These are phyloP conservation scores for Nelumbo lutea DNA, from an alignment of 164 flowering plant genomes.

Conservation along the genomic window DNA sequence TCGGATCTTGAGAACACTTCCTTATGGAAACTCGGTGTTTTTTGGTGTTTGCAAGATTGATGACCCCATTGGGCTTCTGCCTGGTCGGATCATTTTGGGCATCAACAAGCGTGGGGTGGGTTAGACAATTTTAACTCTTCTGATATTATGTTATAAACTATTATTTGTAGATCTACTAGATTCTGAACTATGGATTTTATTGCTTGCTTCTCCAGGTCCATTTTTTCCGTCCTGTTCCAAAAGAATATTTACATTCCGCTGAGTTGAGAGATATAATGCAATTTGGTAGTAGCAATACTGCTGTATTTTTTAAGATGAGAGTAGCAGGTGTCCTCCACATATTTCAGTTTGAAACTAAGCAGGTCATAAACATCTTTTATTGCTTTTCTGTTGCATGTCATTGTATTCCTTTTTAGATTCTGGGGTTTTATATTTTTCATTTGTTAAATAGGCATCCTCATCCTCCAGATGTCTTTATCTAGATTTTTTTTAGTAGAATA, in stretches of 20 bases:
- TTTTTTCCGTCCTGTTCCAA: conserved; percentile 99
- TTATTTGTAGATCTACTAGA: not conserved
- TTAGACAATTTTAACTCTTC: conserved; percentile 3
- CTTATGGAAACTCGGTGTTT: conserved; percentile 95
- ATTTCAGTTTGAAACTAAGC: conserved; percentile 98
- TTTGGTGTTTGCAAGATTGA: conserved; percentile 95
- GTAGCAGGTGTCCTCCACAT: conserved; percentile 99
- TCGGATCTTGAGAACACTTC: conserved; percentile 74
- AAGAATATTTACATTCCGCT: conserved; percentile 96
- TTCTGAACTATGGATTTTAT: conserved; percentile 8
- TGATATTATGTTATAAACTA: not conserved
- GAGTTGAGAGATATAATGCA: conserved; percentile 99
- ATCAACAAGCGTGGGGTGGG: conserved; percentile 97
- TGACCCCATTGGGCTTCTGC: conserved; percentile 97
- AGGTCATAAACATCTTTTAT: conserved; percentile 38
- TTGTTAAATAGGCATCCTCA: not conserved
- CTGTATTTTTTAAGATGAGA: conserved; percentile 98
- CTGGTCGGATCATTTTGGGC: conserved; percentile 90
- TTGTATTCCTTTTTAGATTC: too few species aligned
- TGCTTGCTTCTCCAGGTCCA: conserved; percentile 58
- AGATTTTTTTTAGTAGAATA: not conserved
- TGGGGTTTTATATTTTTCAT: not conserved
- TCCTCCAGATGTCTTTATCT: not conserved
- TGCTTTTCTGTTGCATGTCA: not conserved
- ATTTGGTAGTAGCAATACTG: conserved; percentile 98